A percentile compares a stretch with the other conserved stretches of the same genome.
These are phyloP conservation scores for Cyberlindnera maclurae DNA, from an alignment of 805 yeast genomes.

Conservation along the genomic window DNA sequence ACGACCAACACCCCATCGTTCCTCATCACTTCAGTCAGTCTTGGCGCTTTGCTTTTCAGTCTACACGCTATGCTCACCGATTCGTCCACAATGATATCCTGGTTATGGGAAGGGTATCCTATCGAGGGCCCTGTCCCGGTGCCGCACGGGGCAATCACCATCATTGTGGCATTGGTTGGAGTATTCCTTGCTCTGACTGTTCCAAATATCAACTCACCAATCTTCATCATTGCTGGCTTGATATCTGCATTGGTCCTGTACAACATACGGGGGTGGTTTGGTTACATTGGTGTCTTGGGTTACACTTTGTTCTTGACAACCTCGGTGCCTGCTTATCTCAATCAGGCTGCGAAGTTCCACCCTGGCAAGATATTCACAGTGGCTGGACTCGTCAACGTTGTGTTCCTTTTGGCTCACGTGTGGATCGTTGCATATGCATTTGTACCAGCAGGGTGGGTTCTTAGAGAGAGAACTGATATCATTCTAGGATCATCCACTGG, in stretches of 20 bases:
- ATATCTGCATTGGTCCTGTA: conserved; percentile 35
- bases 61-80: conserved; percentile 73
- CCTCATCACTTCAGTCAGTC: conserved; percentile 52
- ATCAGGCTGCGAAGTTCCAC: conserved; percentile 45
- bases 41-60: conserved; percentile 71
- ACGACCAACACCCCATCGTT: conserved; percentile 28
- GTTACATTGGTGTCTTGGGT: conserved; percentile 65
- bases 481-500: conserved; percentile 52
- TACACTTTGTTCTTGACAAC: conserved; percentile 62
- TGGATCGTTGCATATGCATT: conserved; percentile 99
- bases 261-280: conserved; percentile 56
- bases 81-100: conserved; percentile 76
- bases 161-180: conserved; percentile 55
- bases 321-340: conserved; percentile 55
- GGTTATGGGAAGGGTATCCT: conserved; percentile 97
- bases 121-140: conserved; percentile 70
- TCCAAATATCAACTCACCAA: conserved; percentile 15
- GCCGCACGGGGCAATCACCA: conserved; percentile 65
- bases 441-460: conserved; percentile 86
- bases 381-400: conserved; percentile 41
- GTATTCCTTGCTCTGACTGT: conserved; percentile 34
- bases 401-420: conserved; percentile 72
- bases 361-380: conserved; percentile 48
- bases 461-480: conserved; percentile 84
- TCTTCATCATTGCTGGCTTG: conserved; percentile 43